These are phyloP conservation scores for Aspergillus phoenicis DNA, from an alignment of 2,329 filamentous ascomycete species.

Conservation along the genomic window DNA sequence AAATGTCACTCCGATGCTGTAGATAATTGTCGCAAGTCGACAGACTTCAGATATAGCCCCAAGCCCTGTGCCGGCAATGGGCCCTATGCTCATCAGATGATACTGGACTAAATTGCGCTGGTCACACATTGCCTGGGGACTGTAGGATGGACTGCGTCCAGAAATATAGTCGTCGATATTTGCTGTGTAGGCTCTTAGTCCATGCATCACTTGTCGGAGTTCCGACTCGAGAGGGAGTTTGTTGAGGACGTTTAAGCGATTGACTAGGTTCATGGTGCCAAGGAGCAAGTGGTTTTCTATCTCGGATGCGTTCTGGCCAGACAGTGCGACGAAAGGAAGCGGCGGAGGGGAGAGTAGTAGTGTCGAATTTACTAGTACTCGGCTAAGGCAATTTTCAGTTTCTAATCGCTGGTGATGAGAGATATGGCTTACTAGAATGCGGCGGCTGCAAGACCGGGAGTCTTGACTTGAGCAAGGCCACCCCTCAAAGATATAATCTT, in stretches of 20 bases:
- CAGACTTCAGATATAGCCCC: neutral
- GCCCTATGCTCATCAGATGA: neutral
- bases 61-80: neutral
- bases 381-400: neutral
- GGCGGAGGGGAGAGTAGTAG: slow-evolving; percentile 1
- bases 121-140: slow-evolving; percentile 1
- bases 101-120: slow-evolving; percentile 8
- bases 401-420: neutral
- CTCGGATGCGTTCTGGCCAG: neutral
- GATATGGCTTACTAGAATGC: slow-evolving; percentile 4
- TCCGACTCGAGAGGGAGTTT: neutral
- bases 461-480: neutral
- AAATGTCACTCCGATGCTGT: slow-evolving; percentile 4
- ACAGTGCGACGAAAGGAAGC: slow-evolving; percentile 1
- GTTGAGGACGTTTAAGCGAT: neutral
- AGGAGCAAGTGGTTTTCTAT: neutral
- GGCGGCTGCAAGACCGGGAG: slow-evolving; percentile 2
- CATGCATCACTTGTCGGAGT: neutral
- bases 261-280: neutral
- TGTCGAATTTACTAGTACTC: slow-evolving; percentile 10
- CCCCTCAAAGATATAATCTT: neutral
- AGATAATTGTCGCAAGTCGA: neutral
- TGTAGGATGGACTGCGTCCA: neutral
- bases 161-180: neutral
- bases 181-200: neutral